Base-by-base conservation (phyloP, 495 filamentous ascomycete species). In the Elaphomyces granulatus region DNA sequence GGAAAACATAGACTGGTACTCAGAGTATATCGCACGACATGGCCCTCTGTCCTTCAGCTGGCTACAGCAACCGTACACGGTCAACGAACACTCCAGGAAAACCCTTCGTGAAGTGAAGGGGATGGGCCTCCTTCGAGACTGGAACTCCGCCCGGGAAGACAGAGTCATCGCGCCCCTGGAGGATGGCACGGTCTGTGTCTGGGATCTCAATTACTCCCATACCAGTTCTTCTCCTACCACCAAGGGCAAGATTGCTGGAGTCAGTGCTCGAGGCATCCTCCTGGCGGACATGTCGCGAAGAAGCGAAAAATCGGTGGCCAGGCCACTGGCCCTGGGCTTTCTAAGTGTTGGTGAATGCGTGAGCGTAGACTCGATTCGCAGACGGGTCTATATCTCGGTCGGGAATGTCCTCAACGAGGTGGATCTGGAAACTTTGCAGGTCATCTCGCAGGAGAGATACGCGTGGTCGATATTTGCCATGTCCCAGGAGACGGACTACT, bases 21-120 rank as follows among this genome's bases (percentile, higher is more conserved):
- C 79, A 37, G 87, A 94, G 57, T 94, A 83, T 54, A 80, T 88
- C 45, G 83, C 85, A 18, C 69, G 86, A 16, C 71, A 90, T 61
- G 85, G 73, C 0, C 78, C 82, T 0, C 69, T 86, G 20, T 70
- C 67, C 4, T 59, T 83, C 20, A 80, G 68, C 47, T 94, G 86
- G 86, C 63, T 88, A 34, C 72, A 83, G 47, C 67, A 75, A 37
- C 72, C 74, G 12, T 56, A 55, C 12, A 52, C 58, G 15, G 45
- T 45, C 15, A 49, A 54, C 3, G 50, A 51, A 3, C 48, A 54
- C 4, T 48, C 51, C 4, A 43, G 47, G 20, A 53, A 52, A 18
- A 73, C 79, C 42, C 64, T 70, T 3, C 66, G 74, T 23, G 62
- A 68, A 20, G 52, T 59, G 16, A 68, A 64, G 36, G 86, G 87